Conservation (phyloP, 2,329 filamentous ascomycete species). For the Colletotrichum sp. region DNA sequence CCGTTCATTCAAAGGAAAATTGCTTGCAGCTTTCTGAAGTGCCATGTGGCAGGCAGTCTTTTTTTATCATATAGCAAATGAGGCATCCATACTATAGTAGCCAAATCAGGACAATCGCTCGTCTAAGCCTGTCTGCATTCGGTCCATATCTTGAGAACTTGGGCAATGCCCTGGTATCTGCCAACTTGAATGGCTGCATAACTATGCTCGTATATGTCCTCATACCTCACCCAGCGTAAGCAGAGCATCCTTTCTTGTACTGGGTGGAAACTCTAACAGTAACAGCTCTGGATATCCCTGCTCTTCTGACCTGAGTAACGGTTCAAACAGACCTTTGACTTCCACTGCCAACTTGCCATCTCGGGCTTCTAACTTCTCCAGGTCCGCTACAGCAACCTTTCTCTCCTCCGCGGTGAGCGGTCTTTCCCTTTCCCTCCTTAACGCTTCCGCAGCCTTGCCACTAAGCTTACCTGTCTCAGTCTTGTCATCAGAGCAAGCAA, state of each 20-base stretch:
- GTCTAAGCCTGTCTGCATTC: neutral
- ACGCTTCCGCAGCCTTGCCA: constrained; percentile 24
- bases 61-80: neutral
- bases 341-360: constrained; percentile 26
- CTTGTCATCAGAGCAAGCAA: constrained; percentile 30
- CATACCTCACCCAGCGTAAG: constrained; percentile 3
- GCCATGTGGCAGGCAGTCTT: no score
- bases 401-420: constrained; percentile 30
- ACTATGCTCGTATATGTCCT: neutral
- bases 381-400: constrained; percentile 25
- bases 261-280: constrained; percentile 23
- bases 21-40: neutral
- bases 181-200: neutral
- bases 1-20: neutral
- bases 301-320: constrained; percentile 16
- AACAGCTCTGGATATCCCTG: constrained; percentile 17
- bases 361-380: constrained; percentile 27
- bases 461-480: neutral
- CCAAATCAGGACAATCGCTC: neutral
- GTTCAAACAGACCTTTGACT: constrained; percentile 28
- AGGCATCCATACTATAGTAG: neutral
- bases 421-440: constrained; percentile 30
- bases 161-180: neutral
- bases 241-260: neutral
- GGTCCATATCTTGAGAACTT: neutral